phyloP scores from a whole-genome alignment of 768 basidiomycete species.

The Jaapia argillacea region DNA sequence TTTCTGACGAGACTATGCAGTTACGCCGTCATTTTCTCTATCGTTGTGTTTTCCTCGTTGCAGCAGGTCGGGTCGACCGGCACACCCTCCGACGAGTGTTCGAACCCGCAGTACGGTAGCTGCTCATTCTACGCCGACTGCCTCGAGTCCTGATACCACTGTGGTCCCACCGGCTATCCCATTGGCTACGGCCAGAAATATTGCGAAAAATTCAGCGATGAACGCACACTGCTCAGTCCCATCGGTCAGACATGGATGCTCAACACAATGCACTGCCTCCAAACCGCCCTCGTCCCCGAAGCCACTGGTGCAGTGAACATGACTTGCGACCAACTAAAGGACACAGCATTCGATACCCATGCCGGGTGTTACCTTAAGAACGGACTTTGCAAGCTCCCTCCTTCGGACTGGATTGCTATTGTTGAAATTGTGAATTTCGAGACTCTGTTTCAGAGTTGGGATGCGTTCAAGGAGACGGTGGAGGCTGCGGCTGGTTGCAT shows the following conservation, averaged over 20 bases:
- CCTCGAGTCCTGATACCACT: slow-evolving; percentile 34
- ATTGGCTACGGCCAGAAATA: slow-evolving; percentile 29
- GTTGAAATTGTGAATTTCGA: not conserved
- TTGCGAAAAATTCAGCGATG: slow-evolving; percentile 27
- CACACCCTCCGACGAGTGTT: slow-evolving; percentile 7
- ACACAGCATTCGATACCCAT: slow-evolving; percentile 31
- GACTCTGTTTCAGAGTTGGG: not conserved
- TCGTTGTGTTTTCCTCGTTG: too few relatives aligned
- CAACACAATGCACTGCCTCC: slow-evolving; percentile 36
- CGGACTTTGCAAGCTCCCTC: slow-evolving; percentile 29
- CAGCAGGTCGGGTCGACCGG: too few relatives aligned
- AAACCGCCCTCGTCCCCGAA: slow-evolving; percentile 28
- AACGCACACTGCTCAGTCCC: slow-evolving; percentile 18
- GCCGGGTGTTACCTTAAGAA: slow-evolving; percentile 28
- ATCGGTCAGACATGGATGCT: slow-evolving; percentile 33
- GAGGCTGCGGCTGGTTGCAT: not conserved
- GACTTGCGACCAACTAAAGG: slow-evolving; percentile 23
- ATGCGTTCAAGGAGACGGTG: not conserved
- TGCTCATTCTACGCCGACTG: slow-evolving; percentile 36
- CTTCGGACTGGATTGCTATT: not conserved
- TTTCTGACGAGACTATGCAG: too few relatives aligned
- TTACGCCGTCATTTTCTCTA: too few relatives aligned
- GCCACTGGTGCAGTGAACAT: slow-evolving; percentile 11
- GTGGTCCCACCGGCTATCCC: slow-evolving; percentile 33
- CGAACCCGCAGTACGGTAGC: slow-evolving; percentile 23